These are phyloP conservation scores for Beta lomatogona DNA, from an alignment of 179 eudicot species.

Conservation along the genomic window DNA sequence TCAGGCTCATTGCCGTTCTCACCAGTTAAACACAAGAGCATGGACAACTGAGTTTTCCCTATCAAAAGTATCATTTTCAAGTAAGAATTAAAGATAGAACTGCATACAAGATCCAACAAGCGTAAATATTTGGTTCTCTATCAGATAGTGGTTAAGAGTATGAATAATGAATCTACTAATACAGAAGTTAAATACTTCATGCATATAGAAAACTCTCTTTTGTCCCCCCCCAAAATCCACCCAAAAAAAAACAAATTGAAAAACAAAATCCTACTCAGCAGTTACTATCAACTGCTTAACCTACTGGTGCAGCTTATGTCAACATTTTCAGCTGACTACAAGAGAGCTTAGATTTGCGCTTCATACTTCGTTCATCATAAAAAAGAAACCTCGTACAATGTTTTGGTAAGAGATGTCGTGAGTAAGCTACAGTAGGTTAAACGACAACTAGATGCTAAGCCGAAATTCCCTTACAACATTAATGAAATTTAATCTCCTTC, in stretches of 20 bases:
- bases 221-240: too few species aligned
- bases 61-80: conserved; percentile 31
- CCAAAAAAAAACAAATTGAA: too few species aligned
- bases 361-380: neutral
- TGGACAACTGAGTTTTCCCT: conserved; percentile 61
- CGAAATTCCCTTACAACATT: neutral
- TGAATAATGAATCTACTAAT: conserved; percentile 4
- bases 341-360: neutral
- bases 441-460: neutral
- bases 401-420: neutral
- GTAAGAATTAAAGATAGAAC: neutral
- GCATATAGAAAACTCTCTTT: too few species aligned
- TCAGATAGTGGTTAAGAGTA: conserved; percentile 1
- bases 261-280: neutral
- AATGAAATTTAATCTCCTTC: neutral
- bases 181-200: neutral
- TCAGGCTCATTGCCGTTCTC: conserved; percentile 42
- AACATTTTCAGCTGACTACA: neutral
- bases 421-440: neutral
- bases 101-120: neutral
- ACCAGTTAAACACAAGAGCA: conserved; percentile 61
- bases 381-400: too few species aligned
- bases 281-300: neutral
- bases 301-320: neutral
- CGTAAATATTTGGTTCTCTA: neutral